A percentile compares a stretch with the other conserved stretches of the same genome.
These are phyloP conservation scores for Phytophthora europaea DNA, from an alignment of 352 stramenopile genomes.

Conservation along the genomic window DNA sequence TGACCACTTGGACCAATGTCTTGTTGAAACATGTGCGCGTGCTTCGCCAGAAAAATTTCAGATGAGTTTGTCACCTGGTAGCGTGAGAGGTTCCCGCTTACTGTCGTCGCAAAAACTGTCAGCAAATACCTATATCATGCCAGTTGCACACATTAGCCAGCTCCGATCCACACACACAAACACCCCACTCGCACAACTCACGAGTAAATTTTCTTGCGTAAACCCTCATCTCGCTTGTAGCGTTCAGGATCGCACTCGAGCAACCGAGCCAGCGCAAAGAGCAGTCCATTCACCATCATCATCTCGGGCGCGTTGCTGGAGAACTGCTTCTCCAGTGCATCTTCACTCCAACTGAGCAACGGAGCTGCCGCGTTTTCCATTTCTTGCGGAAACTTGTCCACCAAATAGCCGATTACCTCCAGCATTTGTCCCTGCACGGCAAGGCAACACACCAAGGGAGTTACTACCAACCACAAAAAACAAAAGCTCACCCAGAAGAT, in stretches of 20 bases:
- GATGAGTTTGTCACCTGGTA: conserved; percentile 78
- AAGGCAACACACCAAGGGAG: background rate
- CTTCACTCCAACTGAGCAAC: conserved; percentile 76
- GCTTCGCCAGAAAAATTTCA: conserved; percentile 60
- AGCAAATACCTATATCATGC: conserved; percentile 58
- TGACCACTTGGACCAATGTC: conserved; percentile 67
- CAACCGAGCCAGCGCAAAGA: conserved; percentile 69
- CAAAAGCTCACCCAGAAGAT: background rate
- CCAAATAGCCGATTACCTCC: conserved; percentile 68
- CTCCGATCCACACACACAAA: background rate
- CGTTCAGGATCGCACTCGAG: conserved; percentile 62
- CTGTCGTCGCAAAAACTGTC: conserved; percentile 67
- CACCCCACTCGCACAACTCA: conserved; percentile 31
- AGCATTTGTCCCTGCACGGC: conserved; percentile 60
- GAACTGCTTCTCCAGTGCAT: conserved; percentile 82
- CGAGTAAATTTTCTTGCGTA: conserved; percentile 76
- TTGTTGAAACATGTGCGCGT: conserved; percentile 50
- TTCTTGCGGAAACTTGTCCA: conserved; percentile 58
- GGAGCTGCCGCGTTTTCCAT: conserved; percentile 35
- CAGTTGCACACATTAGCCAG: conserved; percentile 6
- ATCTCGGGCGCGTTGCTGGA: conserved; percentile 70
- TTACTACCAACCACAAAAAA: background rate
- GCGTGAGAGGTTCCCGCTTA: conserved; percentile 67
- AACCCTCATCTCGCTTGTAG: conserved; percentile 47
- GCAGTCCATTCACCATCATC: conserved; percentile 76